Conservation (phyloP, 2,329 filamentous ascomycete genomes). For the Penicillium sp. region DNA sequence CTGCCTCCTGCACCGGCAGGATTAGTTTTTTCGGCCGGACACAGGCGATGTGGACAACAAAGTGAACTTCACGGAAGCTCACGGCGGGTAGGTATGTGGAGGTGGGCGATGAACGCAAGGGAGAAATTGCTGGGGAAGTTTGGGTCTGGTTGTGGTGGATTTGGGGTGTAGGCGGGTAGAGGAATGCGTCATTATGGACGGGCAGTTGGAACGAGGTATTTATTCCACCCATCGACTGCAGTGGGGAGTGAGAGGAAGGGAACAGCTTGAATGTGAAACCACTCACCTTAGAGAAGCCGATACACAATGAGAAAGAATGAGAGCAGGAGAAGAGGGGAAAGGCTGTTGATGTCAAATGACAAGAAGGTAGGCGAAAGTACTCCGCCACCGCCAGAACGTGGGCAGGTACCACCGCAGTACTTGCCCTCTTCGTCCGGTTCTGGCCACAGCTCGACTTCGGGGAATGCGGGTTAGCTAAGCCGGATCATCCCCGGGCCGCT, state of each 20-base stretch:
- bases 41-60: conserved; percentile 7
- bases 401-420: conserved; percentile 21
- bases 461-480: conserved; percentile 10
- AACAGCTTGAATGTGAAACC: neutral
- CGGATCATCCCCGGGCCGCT: conserved; percentile 17
- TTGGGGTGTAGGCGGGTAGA: conserved; percentile 24
- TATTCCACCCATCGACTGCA: conserved; percentile 8
- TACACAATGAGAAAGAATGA: conserved; percentile 6
- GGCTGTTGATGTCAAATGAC: conserved; percentile 4
- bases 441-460: conserved; percentile 12
- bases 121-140: conserved; percentile 18
- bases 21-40: neutral
- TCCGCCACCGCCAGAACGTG: conserved; percentile 23
- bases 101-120: conserved; percentile 19
- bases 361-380: conserved; percentile 20
- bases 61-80: conserved; percentile 19
- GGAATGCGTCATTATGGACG: conserved; percentile 39
- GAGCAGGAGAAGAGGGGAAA: conserved; percentile 10
- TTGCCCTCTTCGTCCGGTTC: conserved; percentile 6
- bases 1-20: neutral
- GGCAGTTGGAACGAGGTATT: conserved; percentile 19
- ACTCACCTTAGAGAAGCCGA: conserved; percentile 4
- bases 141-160: too few relatives aligned
- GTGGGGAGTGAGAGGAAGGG: neutral
- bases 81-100: conserved; percentile 24